Evolutionary conservation across 2,329 filamentous ascomycete species (phyloP), one percentile per base, ranked within the genome.

Genomic region (Arthrobotrys entomopaga): DNA sequence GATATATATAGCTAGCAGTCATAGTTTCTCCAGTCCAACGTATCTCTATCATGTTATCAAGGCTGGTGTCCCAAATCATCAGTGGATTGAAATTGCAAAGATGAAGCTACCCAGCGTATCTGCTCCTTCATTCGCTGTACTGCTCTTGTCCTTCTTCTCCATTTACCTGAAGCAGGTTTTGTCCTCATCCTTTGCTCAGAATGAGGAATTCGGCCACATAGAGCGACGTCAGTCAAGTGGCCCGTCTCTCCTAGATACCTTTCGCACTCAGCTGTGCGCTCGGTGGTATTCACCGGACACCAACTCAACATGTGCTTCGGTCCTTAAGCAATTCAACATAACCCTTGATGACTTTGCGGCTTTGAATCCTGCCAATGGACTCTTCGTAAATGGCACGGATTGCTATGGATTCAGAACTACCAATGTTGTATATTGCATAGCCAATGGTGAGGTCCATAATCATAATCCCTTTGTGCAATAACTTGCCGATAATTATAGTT

Each of bases 341-440:
- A 48, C 40, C 1, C 22, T 42, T 11, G 40, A 59, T 13, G 22
- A 26, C 16, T 59, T 59, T 48, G 56, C 56, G 4, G 56, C 26
- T 29, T 42, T 59, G 11, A 59, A 59, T 48, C 56, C 56, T 42
- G 38, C 40, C 11, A 48, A 48, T 34, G 56, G 56, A 6, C 16
- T 59, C 20, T 59, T 26, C 6, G 29, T 26, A 11, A 59, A 59
- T 20, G 56, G 56, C 19, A 59, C 56, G 29, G 48, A 11, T 4
- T 59, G 56, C 11, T 42, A 48, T 19, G 56, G 56, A 11, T 59
- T 59, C 16, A 19, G 42, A 16, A 48, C 19, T 22, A 2, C 34
- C 3, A 40, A 48, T 16, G 56, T 29, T 48, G 38, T 46, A 11
- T 59, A 48, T 48, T 59, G 56, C 22, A 40, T 59, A 34, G 29